Evolutionary conservation across 192 early-diverging fungal species (phyloP).

Genomic region (Pilaira anomala): DNA sequence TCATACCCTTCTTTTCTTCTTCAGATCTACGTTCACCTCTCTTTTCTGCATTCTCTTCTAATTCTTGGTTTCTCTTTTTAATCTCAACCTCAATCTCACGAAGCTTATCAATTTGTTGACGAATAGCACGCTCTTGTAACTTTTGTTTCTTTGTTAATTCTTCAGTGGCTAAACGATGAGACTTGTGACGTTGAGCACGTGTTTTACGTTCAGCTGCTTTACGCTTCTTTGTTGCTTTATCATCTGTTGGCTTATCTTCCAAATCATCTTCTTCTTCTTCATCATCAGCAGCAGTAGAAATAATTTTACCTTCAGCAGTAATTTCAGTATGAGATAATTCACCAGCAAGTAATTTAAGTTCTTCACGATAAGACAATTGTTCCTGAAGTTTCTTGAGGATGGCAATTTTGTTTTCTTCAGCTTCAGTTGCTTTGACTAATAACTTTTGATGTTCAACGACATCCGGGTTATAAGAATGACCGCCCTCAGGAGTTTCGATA

Average conservation of each 20-base stretch:
- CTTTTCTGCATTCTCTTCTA: constrained; percentile 31
- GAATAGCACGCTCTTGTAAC: constrained; percentile 34
- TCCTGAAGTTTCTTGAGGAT: constrained; percentile 36
- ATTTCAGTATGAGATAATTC: constrained; percentile 38
- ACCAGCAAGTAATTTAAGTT: constrained; percentile 23
- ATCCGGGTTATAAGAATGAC: constrained; percentile 89
- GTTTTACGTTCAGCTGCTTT: constrained; percentile 36
- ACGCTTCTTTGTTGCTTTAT: constrained; percentile 24
- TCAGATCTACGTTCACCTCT: constrained; percentile 35
- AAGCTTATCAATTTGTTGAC: constrained; percentile 49
- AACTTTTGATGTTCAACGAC: constrained; percentile 75
- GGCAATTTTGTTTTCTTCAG: constrained; percentile 48
- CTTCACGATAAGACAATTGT: constrained; percentile 44
- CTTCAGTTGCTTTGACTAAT: constrained; percentile 54
- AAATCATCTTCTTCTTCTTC: constrained; percentile 23
- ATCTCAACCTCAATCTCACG: constrained; percentile 47
- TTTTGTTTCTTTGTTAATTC: constrained; percentile 39
- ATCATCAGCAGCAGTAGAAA: constrained; percentile 8
- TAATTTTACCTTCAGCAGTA: constrained; percentile 30
- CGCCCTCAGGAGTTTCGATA: constrained; percentile 74
- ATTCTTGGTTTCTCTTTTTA: constrained; percentile 36
- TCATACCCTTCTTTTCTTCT: constrained; percentile 36
- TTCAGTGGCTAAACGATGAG: constrained; percentile 35
- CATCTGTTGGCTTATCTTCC: constrained; percentile 24
- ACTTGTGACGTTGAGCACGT: constrained; percentile 54